Conservation (phyloP, 768 basidiomycete genomes). For the Glaciozyma martinii region DNA sequence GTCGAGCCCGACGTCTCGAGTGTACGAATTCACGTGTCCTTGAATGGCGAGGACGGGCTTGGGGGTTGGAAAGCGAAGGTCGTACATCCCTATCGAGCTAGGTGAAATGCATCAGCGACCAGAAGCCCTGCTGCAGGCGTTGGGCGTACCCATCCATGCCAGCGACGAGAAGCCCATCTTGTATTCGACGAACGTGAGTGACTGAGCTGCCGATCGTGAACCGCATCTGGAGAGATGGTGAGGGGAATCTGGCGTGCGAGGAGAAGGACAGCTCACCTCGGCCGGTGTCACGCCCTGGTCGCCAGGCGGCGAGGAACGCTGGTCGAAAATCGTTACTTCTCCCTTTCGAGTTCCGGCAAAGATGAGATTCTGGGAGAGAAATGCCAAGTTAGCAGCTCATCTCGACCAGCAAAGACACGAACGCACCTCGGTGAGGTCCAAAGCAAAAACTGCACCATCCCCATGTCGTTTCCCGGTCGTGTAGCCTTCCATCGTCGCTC, state of each 20-base stretch:
- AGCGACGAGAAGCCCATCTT: slow-evolving; percentile 7
- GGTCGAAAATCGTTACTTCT: slow-evolving; percentile 8
- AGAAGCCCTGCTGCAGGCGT: no score
- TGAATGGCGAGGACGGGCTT: not conserved
- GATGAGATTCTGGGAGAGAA: slow-evolving; percentile 4
- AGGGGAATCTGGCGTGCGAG: not conserved
- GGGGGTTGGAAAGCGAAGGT: slow-evolving; percentile 10
- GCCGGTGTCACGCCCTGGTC: not conserved
- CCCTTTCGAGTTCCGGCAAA: slow-evolving; percentile 21
- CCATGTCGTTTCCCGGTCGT: slow-evolving; percentile 13
- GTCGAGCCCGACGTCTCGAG: slow-evolving; percentile 16
- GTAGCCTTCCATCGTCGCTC: slow-evolving; percentile 15
- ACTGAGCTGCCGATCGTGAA: slow-evolving; percentile 8
- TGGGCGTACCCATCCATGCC: slow-evolving; percentile 21
- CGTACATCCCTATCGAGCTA: slow-evolving; percentile 20
- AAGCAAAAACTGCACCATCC: slow-evolving; percentile 25
- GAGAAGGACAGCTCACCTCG: slow-evolving; percentile 1
- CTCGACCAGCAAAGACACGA: not conserved
- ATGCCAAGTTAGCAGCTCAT: not conserved
- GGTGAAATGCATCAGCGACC: not conserved
- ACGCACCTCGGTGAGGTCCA: slow-evolving; percentile 21
- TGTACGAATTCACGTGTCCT: slow-evolving; percentile 22
- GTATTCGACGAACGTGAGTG: slow-evolving; percentile 12
- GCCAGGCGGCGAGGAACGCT: not conserved
- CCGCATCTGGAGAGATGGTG: not conserved